Conservation (phyloP, 352 stramenopile species). For the Aphanomyces stellatus region DNA sequence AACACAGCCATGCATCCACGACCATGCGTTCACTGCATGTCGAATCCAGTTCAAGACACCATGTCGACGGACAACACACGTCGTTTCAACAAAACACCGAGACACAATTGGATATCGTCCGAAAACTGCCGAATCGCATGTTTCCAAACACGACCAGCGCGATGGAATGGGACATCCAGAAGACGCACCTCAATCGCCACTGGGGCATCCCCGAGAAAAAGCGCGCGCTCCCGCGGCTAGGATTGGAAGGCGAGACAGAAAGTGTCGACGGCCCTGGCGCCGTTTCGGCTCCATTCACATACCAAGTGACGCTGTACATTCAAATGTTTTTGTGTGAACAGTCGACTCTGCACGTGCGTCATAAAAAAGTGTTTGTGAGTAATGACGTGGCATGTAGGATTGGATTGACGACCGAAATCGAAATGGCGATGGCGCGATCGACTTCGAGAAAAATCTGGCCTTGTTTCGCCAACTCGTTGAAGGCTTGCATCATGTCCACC, state of each 20-base stretch:
- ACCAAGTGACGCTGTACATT: constrained; percentile 22
- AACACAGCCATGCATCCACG: background rate
- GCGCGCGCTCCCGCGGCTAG: background rate
- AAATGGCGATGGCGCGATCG: background rate
- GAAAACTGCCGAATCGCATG: background rate
- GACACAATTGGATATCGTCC: background rate
- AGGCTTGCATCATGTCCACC: constrained; percentile 19
- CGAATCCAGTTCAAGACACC: no score
- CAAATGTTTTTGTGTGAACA: constrained; percentile 23
- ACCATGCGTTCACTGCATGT: no score
- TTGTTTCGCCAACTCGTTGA: constrained; percentile 20
- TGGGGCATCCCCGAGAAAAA: background rate
- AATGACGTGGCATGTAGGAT: no score
- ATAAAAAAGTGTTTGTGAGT: no score
- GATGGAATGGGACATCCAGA: background rate
- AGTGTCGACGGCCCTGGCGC: background rate
- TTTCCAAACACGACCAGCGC: background rate
- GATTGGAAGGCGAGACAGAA: background rate
- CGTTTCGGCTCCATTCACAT: constrained; percentile 1
- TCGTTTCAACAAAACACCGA: background rate
- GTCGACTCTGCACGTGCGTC: constrained; percentile 15
- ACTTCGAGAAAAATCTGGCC: background rate
- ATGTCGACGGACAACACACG: background rate
- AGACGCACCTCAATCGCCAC: background rate
- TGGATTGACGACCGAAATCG: constrained; percentile 18